Evolutionary conservation across 768 basidiomycete genomes (phyloP), one percentile per base, ranked within the genome.

Genomic region (Phlebiopsis gigantea): DNA sequence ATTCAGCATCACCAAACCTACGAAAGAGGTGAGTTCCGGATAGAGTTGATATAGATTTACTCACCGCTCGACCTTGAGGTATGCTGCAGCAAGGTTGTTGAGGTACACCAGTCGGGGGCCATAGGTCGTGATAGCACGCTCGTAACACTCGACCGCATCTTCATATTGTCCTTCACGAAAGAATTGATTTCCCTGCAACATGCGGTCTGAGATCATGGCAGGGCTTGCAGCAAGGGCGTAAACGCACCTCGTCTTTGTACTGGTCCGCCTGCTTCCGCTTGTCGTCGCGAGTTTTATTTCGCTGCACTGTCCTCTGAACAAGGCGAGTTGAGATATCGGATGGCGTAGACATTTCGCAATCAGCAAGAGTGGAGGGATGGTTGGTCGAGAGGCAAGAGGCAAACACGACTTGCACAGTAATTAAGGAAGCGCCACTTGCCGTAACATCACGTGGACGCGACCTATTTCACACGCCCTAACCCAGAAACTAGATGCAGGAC

Each of bases 1-100:
- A 59, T 3, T 69, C 65, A 0, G 74, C 75, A 14, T 67, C 63
- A 4, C 31, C 7, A 34, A 53, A 73, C 43, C 73, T 71, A 41
- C 47, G 5, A 49, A 9, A 51, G 14, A 48, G 28, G 15, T 9
- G 22, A 5, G 1, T 21, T 51, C n/a, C n/a, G 26, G 7, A 22
- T 19, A 41, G 8, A n/a, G 4, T 6, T 6, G 12, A 49, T 5
- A 19, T 15, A 6, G 41, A 44, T 14, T 31, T 5, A 59, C 68
- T 44, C 34, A 67, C 69, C 43, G 19, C 45, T 71, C 66, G 3
- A 79, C 64, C 58, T 78, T 75, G 12, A 81, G 65, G 60, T 74
- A 75, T 0, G 75, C 69, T 19, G 71, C 70, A 0, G 77, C 72
- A 24, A 80, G 62, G 57, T 81, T 81, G 9, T 71, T 51, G 46